These are phyloP conservation scores for Syzygium jambos DNA, from an alignment of 345 rosid genomes.

Conservation along the genomic window DNA sequence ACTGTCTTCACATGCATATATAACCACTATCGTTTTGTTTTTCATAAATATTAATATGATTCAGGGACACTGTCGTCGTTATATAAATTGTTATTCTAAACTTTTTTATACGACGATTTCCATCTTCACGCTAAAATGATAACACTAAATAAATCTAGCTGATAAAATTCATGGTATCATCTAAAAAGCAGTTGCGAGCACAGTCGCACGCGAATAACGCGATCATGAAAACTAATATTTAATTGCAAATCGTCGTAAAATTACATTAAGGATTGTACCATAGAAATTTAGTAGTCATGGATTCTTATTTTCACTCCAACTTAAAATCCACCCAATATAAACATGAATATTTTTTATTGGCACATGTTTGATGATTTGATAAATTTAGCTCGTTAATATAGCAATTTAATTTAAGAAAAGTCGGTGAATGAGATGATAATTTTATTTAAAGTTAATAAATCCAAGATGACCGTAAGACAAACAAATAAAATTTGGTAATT, in stretches of 20 bases:
- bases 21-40: too few species aligned
- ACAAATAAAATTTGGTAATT: not conserved
- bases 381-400: not conserved
- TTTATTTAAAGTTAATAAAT: not conserved
- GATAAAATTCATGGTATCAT: not conserved
- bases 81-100: too few species aligned
- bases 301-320: not conserved
- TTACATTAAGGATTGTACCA: not conserved
- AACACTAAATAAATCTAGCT: not conserved
- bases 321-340: not conserved
- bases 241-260: not conserved
- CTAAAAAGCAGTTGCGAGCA: not conserved
- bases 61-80: too few species aligned
- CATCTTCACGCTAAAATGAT: not conserved
- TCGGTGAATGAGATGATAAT: not conserved
- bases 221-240: not conserved
- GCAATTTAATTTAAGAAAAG: not conserved
- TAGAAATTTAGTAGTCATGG: not conserved
- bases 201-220: not conserved
- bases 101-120: too few species aligned
- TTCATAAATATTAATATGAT: too few species aligned
- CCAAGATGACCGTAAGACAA: not conserved
- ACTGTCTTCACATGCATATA: too few species aligned
- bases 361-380: not conserved
- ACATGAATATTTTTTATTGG: not conserved